phyloP scores from a whole-genome alignment of 768 basidiomycete genomes.

The Kwoniella sp. region DNA sequence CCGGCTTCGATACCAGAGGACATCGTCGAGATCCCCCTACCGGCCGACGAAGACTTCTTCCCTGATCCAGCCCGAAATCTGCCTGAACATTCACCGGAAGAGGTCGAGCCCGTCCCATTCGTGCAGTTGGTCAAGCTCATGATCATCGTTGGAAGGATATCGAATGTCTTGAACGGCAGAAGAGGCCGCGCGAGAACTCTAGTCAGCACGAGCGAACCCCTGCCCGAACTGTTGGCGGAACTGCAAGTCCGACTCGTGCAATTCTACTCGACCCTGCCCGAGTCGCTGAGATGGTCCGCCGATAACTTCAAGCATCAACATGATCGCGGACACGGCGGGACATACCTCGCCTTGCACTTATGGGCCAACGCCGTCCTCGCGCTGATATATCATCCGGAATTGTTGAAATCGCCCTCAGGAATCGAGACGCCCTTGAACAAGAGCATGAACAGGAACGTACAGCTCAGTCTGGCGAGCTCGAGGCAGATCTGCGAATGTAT shows the following conservation, averaged over 20 bases:
- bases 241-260: constrained; percentile 48
- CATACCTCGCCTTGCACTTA: constrained; percentile 39
- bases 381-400: constrained; percentile 51
- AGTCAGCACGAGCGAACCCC: constrained; percentile 37
- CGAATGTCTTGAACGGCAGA: constrained; percentile 51
- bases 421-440: constrained; percentile 52
- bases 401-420: constrained; percentile 49
- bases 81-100: constrained; percentile 23
- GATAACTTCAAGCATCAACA: constrained; percentile 53
- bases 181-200: constrained; percentile 48
- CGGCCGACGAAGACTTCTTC: constrained; percentile 50
- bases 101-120: constrained; percentile 49
- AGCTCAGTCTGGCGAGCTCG: constrained; percentile 43
- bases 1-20: constrained; percentile 49
- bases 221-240: constrained; percentile 40
- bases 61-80: constrained; percentile 47
- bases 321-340: constrained; percentile 41
- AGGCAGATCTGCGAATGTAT: constrained; percentile 55
- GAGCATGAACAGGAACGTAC: constrained; percentile 46
- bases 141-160: constrained; percentile 53
- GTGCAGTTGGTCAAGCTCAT: constrained; percentile 51
- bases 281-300: constrained; percentile 45
- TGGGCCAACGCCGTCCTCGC: constrained; percentile 53
- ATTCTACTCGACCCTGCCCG: constrained; percentile 46
- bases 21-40: constrained; percentile 53